A percentile compares a stretch with the other conserved stretches of the same genome.
Evolutionary conservation across 2,329 filamentous ascomycete genomes (phyloP).

Genomic region (Pseudocercospora macadamiae): DNA sequence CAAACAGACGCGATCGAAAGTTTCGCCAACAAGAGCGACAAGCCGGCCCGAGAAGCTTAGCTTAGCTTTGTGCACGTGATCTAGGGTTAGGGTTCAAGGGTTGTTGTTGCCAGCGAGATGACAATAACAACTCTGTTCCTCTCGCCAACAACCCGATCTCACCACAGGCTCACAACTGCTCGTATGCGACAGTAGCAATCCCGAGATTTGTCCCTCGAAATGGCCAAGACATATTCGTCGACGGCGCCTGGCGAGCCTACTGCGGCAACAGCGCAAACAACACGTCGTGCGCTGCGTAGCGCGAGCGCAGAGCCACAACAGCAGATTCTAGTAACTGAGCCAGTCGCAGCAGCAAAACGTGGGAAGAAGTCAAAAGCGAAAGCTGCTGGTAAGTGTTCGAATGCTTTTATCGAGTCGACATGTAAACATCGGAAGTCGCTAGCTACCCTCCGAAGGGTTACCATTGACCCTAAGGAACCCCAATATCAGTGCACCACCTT

Average conservation of each 20-base stretch:
- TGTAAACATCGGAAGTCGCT: background rate
- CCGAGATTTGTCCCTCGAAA: background rate
- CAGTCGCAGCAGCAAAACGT: background rate
- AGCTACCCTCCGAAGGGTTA: constrained; percentile 1
- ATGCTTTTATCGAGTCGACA: background rate
- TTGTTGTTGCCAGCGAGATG: background rate
- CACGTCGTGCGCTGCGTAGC: constrained; percentile 13
- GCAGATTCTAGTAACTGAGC: background rate
- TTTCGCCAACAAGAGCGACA: too few relatives aligned
- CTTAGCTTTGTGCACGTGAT: too few relatives aligned
- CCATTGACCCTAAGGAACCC: background rate
- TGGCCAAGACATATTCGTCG: constrained; percentile 15
- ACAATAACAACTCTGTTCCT: background rate
- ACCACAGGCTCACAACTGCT: background rate
- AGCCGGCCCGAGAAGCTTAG: too few relatives aligned
- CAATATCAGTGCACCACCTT: background rate
- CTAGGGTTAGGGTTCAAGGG: too few relatives aligned
- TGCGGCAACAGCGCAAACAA: constrained; percentile 7
- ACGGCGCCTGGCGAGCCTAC: constrained; percentile 9
- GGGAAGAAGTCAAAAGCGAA: constrained; percentile 3
- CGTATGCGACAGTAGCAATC: background rate
- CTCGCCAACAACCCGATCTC: background rate
- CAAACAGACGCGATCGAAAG: too few relatives aligned
- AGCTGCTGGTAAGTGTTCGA: background rate
- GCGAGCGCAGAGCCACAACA: constrained; percentile 17